Conservation (phyloP, 495 filamentous ascomycete species). For the Xylaria sp. region DNA sequence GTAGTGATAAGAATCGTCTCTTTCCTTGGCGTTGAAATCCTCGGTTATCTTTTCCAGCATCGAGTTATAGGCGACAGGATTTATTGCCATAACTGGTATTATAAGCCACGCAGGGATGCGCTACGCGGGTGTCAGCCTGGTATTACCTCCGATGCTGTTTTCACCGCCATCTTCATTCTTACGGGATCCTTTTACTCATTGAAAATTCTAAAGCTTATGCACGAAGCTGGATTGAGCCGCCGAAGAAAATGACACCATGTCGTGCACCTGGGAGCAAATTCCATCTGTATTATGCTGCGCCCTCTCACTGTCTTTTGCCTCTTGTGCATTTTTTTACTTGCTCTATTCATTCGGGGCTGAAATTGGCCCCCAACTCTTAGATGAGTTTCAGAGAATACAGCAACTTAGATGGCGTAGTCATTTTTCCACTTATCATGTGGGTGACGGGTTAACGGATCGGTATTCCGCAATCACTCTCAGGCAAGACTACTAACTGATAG, state of each 20-base stretch:
- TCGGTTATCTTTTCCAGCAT: background rate
- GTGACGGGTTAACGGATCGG: background rate
- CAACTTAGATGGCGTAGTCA: background rate
- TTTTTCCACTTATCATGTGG: constrained; percentile 5
- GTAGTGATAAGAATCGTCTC: background rate
- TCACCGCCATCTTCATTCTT: constrained; percentile 13
- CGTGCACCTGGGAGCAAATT: background rate
- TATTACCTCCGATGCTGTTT: constrained; percentile 1
- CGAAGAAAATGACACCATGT: background rate
- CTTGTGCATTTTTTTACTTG: background rate
- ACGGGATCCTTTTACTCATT: background rate
- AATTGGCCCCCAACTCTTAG: background rate
- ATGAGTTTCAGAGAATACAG: background rate
- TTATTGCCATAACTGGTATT: background rate
- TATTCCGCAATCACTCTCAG: constrained; percentile 6
- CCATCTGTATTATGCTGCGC: background rate
- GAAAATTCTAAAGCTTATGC: constrained; percentile 21
- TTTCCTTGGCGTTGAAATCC: background rate
- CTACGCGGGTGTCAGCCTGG: constrained; percentile 16
- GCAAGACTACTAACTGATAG: background rate
- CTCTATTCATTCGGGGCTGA: background rate
- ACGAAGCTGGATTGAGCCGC: background rate
- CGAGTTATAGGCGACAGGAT: background rate
- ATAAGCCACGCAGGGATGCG: background rate
- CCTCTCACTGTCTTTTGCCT: background rate